A percentile compares a stretch with the other conserved stretches of the same genome.
Evolutionary conservation across 2,329 filamentous ascomycete species (phyloP).

Genomic region (Aspergillus spinulosporus): DNA sequence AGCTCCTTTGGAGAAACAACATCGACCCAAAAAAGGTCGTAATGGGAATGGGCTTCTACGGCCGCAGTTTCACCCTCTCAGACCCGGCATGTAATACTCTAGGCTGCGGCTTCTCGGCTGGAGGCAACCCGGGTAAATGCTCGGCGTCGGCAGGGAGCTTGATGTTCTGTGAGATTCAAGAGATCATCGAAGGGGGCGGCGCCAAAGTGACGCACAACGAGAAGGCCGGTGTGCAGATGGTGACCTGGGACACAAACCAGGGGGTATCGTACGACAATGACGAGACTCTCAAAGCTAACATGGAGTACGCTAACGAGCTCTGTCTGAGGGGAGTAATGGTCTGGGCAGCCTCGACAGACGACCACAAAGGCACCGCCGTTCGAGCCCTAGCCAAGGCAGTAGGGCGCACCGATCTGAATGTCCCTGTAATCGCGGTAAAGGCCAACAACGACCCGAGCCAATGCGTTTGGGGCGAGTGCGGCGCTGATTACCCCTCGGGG

Average conservation of each 20-base stretch:
- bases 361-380: constrained; percentile 6
- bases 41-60: constrained; percentile 20
- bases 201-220: constrained; percentile 21
- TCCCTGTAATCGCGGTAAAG: not conserved
- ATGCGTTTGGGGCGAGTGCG: not conserved
- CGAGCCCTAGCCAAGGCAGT: not conserved
- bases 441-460: not conserved
- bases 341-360: constrained; percentile 10
- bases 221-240: constrained; percentile 23
- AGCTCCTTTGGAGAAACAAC: constrained; percentile 20
- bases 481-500: not conserved
- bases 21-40: constrained; percentile 13
- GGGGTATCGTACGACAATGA: constrained; percentile 38
- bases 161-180: constrained; percentile 27
- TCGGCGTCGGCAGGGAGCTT: constrained; percentile 26
- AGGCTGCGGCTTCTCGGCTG: constrained; percentile 19
- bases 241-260: constrained; percentile 20
- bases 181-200: constrained; percentile 23
- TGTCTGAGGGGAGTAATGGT: constrained; percentile 6
- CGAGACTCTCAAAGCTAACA: constrained; percentile 40
- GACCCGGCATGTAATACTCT: constrained; percentile 8
- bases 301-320: constrained; percentile 33
- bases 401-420: not conserved
- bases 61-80: constrained; percentile 10
- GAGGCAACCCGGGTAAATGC: constrained; percentile 25